phyloP scores from a whole-genome alignment of 2,329 filamentous ascomycete species.

The Cladosporium sp. region DNA sequence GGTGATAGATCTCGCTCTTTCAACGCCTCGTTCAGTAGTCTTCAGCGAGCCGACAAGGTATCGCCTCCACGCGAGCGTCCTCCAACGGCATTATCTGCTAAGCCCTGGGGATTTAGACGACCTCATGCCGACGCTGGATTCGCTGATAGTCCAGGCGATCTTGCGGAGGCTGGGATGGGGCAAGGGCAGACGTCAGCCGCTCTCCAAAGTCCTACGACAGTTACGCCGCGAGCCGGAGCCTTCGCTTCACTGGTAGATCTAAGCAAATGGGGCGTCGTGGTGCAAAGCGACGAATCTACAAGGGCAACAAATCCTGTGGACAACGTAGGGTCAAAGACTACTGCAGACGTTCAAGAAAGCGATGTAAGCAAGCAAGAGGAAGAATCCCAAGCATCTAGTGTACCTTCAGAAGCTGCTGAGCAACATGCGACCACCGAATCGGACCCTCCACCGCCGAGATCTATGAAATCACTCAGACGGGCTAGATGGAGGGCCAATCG shows the following conservation, averaged over 20 bases:
- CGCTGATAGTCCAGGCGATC: not conserved
- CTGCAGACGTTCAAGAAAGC: no score
- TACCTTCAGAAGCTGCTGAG: no score
- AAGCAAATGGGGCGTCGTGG: not conserved
- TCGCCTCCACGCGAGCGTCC: not conserved
- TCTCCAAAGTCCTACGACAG: not conserved
- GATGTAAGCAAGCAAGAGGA: no score
- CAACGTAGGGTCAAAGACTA: no score
- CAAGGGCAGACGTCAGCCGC: no score
- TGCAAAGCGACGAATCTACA: not conserved
- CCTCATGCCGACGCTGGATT: not conserved
- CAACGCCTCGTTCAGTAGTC: constrained; percentile 1
- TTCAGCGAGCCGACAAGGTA: constrained; percentile 7
- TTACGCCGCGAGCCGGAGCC: not conserved
- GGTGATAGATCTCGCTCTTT: not conserved
- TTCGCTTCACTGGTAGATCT: not conserved
- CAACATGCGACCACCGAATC: no score
- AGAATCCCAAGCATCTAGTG: no score
- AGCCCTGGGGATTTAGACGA: not conserved
- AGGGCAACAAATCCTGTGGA: no score
- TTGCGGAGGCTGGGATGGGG: not conserved
- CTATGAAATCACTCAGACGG: no score
- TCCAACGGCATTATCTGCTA: not conserved
- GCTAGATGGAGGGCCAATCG: no score
- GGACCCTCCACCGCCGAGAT: no score